These are phyloP conservation scores for Dionaea muscipula DNA, from an alignment of 179 eudicot genomes.

Conservation along the genomic window DNA sequence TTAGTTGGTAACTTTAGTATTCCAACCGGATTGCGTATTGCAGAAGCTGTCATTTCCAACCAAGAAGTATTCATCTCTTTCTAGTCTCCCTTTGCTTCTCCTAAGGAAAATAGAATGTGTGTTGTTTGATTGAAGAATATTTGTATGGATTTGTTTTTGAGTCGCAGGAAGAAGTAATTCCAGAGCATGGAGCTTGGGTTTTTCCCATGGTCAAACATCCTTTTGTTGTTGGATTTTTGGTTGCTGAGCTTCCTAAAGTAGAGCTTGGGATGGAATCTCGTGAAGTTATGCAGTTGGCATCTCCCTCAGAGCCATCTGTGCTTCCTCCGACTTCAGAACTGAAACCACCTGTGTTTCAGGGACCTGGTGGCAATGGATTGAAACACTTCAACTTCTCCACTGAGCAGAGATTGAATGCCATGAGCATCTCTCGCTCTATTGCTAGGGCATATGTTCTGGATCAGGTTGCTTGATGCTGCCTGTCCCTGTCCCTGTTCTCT, in stretches of 20 bases:
- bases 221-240: slow-evolving; percentile 95
- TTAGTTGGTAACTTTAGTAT: slow-evolving; percentile 56
- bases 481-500: background rate
- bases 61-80: slow-evolving; percentile 37
- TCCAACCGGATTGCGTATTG: slow-evolving; percentile 75
- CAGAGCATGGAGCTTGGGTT: slow-evolving; percentile 71
- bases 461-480: slow-evolving; percentile 46
- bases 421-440: slow-evolving; percentile 62
- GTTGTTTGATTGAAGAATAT: slow-evolving; percentile 10
- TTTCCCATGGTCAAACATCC: slow-evolving; percentile 94
- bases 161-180: slow-evolving; percentile 62
- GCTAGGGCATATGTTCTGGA: slow-evolving; percentile 98
- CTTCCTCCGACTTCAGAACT: slow-evolving; percentile 35
- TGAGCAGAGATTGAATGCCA: slow-evolving; percentile 71
- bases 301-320: slow-evolving; percentile 33
- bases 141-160: slow-evolving; percentile 11
- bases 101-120: too few relatives aligned
- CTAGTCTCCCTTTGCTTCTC: background rate
- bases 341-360: slow-evolving; percentile 33
- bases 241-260: slow-evolving; percentile 70
- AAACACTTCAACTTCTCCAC: slow-evolving; percentile 41
- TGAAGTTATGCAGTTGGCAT: slow-evolving; percentile 24
- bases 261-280: slow-evolving; percentile 29
- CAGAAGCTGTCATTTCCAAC: slow-evolving; percentile 77
- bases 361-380: slow-evolving; percentile 21